Evolutionary conservation across 2,329 filamentous ascomycete species (phyloP).

Genomic region (Arthrinium puccinioides): DNA sequence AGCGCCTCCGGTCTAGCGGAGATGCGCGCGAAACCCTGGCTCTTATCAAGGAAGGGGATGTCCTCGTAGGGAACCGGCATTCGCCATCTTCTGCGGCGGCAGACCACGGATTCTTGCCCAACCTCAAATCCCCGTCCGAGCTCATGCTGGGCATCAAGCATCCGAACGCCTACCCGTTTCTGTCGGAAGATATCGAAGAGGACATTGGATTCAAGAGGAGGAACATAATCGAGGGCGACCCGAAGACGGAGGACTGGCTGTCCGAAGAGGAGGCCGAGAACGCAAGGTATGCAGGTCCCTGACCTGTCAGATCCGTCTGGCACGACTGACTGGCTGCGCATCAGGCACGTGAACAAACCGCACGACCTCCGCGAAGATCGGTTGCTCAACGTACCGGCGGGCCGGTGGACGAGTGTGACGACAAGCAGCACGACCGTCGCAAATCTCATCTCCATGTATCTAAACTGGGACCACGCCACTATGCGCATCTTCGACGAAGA

Average conservation of each 20-base stretch:
- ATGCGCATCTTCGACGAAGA: conserved; percentile 2
- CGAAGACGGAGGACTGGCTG: neutral
- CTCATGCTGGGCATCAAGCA: conserved; percentile 1
- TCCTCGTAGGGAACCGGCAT: neutral
- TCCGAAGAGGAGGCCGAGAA: neutral
- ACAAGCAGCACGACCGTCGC: neutral
- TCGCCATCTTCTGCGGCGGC: neutral
- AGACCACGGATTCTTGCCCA: neutral
- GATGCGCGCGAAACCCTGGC: neutral
- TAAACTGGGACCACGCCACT: conserved; percentile 3
- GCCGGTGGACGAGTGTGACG: neutral
- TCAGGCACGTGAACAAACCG: neutral
- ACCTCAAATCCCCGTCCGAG: neutral
- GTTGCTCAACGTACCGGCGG: neutral
- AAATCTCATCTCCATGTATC: conserved; percentile 3
- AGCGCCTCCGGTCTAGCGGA: conserved; percentile 1
- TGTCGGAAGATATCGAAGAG: neutral
- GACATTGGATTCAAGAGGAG: neutral
- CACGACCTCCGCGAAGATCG: neutral
- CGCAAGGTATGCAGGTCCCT: too few relatives aligned
- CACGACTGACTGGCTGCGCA: too few relatives aligned
- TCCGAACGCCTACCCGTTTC: neutral
- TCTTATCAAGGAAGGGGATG: conserved; percentile 3
- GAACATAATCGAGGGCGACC: neutral
- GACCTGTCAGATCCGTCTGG: too few relatives aligned